Evolutionary conservation across 495 filamentous ascomycete species (phyloP).

Genomic region (Hypoxylon crocopeplum): DNA sequence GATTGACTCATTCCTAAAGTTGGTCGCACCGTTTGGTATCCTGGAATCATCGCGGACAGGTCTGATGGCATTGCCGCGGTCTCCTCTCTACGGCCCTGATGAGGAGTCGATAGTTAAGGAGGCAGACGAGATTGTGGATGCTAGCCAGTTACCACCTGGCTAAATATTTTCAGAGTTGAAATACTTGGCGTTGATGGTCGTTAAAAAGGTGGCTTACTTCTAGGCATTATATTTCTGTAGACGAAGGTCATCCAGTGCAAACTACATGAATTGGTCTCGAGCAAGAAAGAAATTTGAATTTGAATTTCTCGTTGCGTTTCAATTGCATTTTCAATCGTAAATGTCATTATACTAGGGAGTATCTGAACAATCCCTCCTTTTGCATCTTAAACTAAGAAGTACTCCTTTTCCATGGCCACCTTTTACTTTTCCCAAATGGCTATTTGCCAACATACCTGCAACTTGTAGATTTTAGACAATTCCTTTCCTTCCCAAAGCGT

Average conservation of each 20-base stretch:
- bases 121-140: slow-evolving; percentile 89
- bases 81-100: slow-evolving; percentile 76
- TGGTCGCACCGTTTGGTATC: slow-evolving; percentile 94
- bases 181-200: slow-evolving; percentile 32
- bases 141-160: slow-evolving; percentile 89
- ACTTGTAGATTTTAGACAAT: not conserved
- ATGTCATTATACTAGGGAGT: too few relatives aligned
- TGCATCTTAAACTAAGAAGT: too few relatives aligned
- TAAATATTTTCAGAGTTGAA: slow-evolving; percentile 50
- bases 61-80: slow-evolving; percentile 94
- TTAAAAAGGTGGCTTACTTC: slow-evolving; percentile 10
- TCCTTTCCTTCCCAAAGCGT: not conserved
- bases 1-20: slow-evolving; percentile 97
- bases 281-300: slow-evolving; percentile 1
- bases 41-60: slow-evolving; percentile 93
- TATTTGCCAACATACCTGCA: not conserved
- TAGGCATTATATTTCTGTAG: slow-evolving; percentile 23
- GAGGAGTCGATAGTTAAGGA: slow-evolving; percentile 84
- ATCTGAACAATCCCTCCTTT: too few relatives aligned
- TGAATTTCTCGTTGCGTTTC: too few relatives aligned
- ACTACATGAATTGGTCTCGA: slow-evolving; percentile 19
- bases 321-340: too few relatives aligned
- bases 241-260: slow-evolving; percentile 19
- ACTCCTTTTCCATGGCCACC: not conserved
- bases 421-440: not conserved